Evolutionary conservation across 495 filamentous ascomycete species (phyloP).

Genomic region (Trichoderma reesei): DNA sequence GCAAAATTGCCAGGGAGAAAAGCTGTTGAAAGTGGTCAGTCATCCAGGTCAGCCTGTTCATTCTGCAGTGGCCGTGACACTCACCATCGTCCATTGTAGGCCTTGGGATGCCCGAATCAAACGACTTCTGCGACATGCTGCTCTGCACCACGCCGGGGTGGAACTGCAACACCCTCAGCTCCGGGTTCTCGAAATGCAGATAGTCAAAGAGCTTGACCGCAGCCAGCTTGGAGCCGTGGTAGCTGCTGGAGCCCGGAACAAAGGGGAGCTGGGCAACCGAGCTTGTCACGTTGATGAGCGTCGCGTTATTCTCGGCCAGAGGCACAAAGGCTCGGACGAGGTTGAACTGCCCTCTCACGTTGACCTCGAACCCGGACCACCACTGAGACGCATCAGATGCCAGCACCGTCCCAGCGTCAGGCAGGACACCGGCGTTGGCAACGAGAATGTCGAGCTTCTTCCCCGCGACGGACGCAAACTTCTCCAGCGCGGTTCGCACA

Average conservation of each 20-base stretch:
- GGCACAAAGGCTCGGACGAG: slow-evolving; percentile 5
- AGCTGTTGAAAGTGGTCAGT: slow-evolving; percentile 12
- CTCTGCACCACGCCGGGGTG: slow-evolving; percentile 34
- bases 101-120: background rate
- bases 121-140: slow-evolving; percentile 9
- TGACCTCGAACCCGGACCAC: background rate
- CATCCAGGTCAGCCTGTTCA: background rate
- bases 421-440: slow-evolving; percentile 4
- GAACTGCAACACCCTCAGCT: slow-evolving; percentile 28
- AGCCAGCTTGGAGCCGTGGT: slow-evolving; percentile 29
- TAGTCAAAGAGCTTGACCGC: slow-evolving; percentile 24
- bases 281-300: slow-evolving; percentile 7
- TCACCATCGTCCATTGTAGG: background rate
- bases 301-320: slow-evolving; percentile 2
- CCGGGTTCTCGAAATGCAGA: slow-evolving; percentile 26
- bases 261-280: background rate
- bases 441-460: slow-evolving; percentile 10
- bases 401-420: background rate
- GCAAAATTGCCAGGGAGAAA: slow-evolving; percentile 28
- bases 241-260: slow-evolving; percentile 24
- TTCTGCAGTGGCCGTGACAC: background rate
- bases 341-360: background rate
- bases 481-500: background rate
- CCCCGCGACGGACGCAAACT: background rate
- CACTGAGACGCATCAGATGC: background rate